Base-by-base conservation (phyloP, 2,329 filamentous ascomycete genomes). In the Trichoderma lentiforme region DNA sequence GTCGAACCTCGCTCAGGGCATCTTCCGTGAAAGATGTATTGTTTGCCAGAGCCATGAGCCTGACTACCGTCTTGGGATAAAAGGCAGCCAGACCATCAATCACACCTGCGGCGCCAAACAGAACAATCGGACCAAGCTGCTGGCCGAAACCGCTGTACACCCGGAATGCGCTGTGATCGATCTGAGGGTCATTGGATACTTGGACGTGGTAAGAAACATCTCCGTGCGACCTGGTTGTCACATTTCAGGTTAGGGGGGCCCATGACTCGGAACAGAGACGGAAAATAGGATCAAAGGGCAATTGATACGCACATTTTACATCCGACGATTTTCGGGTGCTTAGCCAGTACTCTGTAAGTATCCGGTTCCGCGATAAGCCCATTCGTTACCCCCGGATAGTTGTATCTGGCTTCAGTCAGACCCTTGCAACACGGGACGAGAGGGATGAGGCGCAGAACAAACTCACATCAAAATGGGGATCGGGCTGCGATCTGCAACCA, bases 321-420 rank as follows among this genome's bases (percentile, higher is more conserved):
- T 65, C 90, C 90, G 4, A 91, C 89, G 72, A 92, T 91, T 77
- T 92, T 92, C 34, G 87, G 85, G 78, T 92, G 90, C 70, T 85
- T 81, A 7, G 90, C 84, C 30, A 92, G 87, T 0, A 77, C 79
- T 21, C 79, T 87, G 76, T 88, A 90, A 0, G 89, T 89, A 9
- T 86, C 83, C 1, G 89, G 87, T 0, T 85, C 81, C 72, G 92
- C 84, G 75, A 85, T 84, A 76, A 92, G 83, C 76, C 89, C 88
- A 82, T 92, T 92, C 11, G 89, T 90, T 26, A 92, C 90, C 66
- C 88, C 89, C 1, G 90, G 90, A 80, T 91, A 91, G 79, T 91
- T 87, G 79, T 90, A 90, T 71, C 86, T 89, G 71, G n/a, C 26
- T 26, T 26, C 15, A 15, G 12, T 71, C 56, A 66, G 32, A 51